Percentiles rank a stretch among this genome's conserved stretches.
Conservation (phyloP, 2,329 filamentous ascomycete genomes). For the Xenosphaeropsis pyriputrescens region DNA sequence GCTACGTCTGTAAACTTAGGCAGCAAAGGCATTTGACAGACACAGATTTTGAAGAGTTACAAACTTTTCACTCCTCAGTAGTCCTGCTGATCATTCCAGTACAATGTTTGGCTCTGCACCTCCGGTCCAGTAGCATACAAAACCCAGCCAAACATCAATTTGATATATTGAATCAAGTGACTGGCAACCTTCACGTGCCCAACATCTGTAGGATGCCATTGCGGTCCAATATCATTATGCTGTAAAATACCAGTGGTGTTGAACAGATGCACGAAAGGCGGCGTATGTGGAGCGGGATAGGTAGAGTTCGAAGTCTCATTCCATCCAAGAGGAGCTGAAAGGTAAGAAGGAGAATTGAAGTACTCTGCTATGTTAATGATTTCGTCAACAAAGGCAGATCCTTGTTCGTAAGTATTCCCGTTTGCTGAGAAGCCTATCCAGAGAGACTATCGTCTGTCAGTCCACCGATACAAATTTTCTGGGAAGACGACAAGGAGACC, state of each 20-base stretch:
- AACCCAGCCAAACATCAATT: constrained; percentile 38
- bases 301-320: constrained; percentile 31
- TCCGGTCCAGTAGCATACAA: constrained; percentile 38
- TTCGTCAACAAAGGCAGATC: constrained; percentile 30
- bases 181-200: constrained; percentile 46
- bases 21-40: too few relatives aligned
- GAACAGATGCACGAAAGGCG: constrained; percentile 42
- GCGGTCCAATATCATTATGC: constrained; percentile 44
- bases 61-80: constrained; percentile 18
- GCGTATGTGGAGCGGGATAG: constrained; percentile 29
- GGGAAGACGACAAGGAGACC: background rate
- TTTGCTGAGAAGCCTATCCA: constrained; percentile 36
- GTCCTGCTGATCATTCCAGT: constrained; percentile 33
- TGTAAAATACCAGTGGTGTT: constrained; percentile 45
- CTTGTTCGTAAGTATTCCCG: constrained; percentile 33
- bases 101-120: constrained; percentile 31
- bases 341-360: constrained; percentile 31
- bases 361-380: constrained; percentile 33
- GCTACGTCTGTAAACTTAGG: too few relatives aligned
- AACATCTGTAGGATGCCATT: constrained; percentile 44
- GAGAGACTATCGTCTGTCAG: constrained; percentile 23
- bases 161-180: constrained; percentile 41
- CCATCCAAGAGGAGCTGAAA: constrained; percentile 23
- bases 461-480: too few relatives aligned
- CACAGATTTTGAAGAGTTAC: constrained; percentile 8